Evolutionary conservation across 1,284 basidiomycete genomes (phyloP).

Genomic region (Pseudozyma sp.): DNA sequence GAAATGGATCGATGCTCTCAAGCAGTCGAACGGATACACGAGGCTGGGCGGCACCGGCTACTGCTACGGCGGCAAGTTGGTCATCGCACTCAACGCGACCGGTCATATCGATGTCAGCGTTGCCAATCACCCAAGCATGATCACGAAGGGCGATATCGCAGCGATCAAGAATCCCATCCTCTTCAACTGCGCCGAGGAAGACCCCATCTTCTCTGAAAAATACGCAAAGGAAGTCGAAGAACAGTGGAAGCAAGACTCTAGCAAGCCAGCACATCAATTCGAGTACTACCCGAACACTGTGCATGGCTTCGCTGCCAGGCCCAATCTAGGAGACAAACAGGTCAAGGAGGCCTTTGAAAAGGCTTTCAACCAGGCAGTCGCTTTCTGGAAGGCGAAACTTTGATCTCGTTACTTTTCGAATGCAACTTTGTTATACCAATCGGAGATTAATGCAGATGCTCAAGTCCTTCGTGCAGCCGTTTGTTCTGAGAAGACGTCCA

Average conservation of each 20-base stretch:
- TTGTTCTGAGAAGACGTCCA: conserved; percentile 3
- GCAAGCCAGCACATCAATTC: conserved; percentile 73
- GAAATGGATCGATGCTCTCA: conserved; percentile 43
- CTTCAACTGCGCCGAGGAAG: conserved; percentile 76
- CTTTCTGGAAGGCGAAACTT: conserved; percentile 40
- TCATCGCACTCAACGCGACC: conserved; percentile 56
- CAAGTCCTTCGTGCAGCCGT: background rate
- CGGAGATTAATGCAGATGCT: background rate
- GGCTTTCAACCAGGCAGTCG: conserved; percentile 33
- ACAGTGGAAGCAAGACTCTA: conserved; percentile 71
- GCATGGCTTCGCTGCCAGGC: conserved; percentile 75
- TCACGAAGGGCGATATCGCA: conserved; percentile 57
- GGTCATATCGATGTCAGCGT: conserved; percentile 72
- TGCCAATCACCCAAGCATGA: conserved; percentile 74
- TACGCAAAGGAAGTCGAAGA: conserved; percentile 71
- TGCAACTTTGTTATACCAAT: background rate
- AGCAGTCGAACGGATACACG: conserved; percentile 73
- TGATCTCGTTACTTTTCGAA: background rate
- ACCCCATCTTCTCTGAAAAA: conserved; percentile 71
- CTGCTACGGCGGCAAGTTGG: conserved; percentile 74
- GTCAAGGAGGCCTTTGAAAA: conserved; percentile 74
- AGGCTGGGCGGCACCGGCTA: conserved; percentile 77
- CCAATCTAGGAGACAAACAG: conserved; percentile 71
- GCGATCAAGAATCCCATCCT: conserved; percentile 73
- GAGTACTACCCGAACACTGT: conserved; percentile 73